Evolutionary conservation across 768 basidiomycete genomes (phyloP), one percentile per base, ranked within the genome.

Genomic region (Pleurotus djamor): DNA sequence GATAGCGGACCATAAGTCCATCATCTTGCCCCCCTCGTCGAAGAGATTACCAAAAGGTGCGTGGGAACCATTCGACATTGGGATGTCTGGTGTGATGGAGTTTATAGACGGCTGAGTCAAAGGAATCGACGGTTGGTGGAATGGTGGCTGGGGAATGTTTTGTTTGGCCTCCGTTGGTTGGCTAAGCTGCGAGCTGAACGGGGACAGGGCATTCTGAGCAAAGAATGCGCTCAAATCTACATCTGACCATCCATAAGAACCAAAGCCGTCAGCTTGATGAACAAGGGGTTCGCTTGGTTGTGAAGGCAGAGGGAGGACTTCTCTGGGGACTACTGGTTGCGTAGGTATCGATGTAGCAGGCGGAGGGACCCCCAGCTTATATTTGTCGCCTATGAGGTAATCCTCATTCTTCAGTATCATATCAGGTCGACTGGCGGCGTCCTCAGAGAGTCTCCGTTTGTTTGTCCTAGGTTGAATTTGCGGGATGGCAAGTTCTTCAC

Each of bases 1-100:
- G 4, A 56, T 34, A 41, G 54, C 37, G 6, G 54, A 56, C 54
- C 54, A 56, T 13, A 56, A 32, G 13, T 56, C 54, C 54, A 56
- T 56, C 7, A 41, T 32, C 16, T 56, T 44, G 16, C 36, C 54
- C 4, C 54, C 54, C 4, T 41, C 37, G 7, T 36, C 16, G 35
- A 52, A 52, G n/a, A 38, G 34, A 14, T 34, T 36, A 35, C n/a
- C 45, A 2, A 47, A 47, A 17, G 45, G 17, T 47, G 38, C 9
- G 1, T 41, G 38, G 9, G 9, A n/a, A 17, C 7, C 45, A 12
- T 12, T 16, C 17, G n/a, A 12, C 45, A 47, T 14, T 12, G 45
- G 17, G 13, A 47, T 12, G 5, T 12, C 45, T 17, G 45, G 45
- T 47, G 45, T 7, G 37, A 8, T 52, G 51, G 9, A 36, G 12